These are phyloP conservation scores for Macaranga tanarius DNA, from an alignment of 441 rosid genomes.

Conservation along the genomic window DNA sequence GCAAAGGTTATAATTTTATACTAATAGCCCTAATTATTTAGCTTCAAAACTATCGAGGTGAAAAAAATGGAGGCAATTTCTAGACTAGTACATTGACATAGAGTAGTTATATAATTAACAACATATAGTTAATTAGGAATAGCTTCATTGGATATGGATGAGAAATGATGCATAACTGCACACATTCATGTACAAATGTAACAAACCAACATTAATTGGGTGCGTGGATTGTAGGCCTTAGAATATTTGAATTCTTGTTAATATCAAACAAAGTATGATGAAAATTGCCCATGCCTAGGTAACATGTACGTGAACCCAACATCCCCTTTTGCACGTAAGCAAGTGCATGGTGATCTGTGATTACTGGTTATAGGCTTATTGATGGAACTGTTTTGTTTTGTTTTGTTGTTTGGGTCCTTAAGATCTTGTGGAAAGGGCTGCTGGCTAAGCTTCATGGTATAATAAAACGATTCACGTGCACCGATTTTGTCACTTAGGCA, in stretches of 20 bases:
- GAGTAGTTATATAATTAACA: too few species aligned
- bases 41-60: too few species aligned
- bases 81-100: too few species aligned
- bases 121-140: too few species aligned
- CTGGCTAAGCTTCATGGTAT: background rate
- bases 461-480: slow-evolving; percentile 15
- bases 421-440: background rate
- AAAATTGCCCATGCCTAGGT: slow-evolving; percentile 12
- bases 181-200: too few species aligned
- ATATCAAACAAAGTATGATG: background rate
- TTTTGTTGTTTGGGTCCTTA: background rate
- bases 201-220: too few species aligned
- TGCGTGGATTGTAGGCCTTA: background rate
- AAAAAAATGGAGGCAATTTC: too few species aligned
- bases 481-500: background rate
- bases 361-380: background rate
- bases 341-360: background rate
- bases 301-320: slow-evolving; percentile 16
- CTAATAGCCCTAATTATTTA: too few species aligned
- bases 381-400: background rate
- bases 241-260: background rate
- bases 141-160: too few species aligned
- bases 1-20: too few species aligned
- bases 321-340: background rate
- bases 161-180: too few species aligned